Conservation (phyloP, 306 rosid species). For the Cyclanthera cordifolia region DNA sequence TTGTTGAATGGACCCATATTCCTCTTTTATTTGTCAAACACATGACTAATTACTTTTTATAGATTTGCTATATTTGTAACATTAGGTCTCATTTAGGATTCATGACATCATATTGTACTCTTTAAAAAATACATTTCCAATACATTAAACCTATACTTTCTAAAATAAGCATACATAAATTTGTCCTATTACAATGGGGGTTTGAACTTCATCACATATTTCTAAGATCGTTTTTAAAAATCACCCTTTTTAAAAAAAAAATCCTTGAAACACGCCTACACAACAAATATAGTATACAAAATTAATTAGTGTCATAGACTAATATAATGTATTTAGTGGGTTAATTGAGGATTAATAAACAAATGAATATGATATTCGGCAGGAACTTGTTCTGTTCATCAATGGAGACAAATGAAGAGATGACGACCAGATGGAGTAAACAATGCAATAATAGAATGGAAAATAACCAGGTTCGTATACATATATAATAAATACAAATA, state of each 20-base stretch:
- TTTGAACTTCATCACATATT: too few species aligned
- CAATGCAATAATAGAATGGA: not conserved
- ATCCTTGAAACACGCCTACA: not conserved
- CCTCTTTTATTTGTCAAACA: not conserved
- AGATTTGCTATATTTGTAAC: not conserved
- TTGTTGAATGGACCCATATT: not conserved
- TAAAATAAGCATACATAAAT: too few species aligned
- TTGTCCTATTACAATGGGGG: too few species aligned
- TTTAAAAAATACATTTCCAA: not conserved
- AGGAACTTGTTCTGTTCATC: conserved; percentile 37
- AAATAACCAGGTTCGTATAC: conserved; percentile 26
- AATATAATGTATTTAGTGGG: not conserved
- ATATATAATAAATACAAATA: conserved; percentile 3
- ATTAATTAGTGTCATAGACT: not conserved
- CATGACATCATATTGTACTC: not conserved
- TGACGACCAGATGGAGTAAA: conserved; percentile 21
- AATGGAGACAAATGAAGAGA: conserved; percentile 31
- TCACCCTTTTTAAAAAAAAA: not conserved
- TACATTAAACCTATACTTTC: too few species aligned
- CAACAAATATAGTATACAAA: not conserved
- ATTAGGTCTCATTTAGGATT: not conserved
- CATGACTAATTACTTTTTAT: not conserved
- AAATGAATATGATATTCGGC: conserved; percentile 5
- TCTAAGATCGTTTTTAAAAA: too few species aligned
- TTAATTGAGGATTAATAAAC: not conserved